Conservation (phyloP, 1,139 yeast genomes). For the Hansenula lynferdii region DNA sequence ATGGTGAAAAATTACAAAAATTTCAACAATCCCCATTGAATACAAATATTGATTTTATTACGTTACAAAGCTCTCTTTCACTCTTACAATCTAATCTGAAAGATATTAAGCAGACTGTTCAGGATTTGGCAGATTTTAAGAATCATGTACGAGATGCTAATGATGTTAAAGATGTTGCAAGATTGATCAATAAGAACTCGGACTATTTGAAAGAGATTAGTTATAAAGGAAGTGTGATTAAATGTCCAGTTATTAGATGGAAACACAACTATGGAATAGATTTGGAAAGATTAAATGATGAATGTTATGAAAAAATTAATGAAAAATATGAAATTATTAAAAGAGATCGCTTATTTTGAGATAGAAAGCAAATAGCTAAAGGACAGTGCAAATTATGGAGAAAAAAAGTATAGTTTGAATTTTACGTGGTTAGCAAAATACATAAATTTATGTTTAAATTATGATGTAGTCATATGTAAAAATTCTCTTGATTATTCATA, state of each 20-base stretch:
- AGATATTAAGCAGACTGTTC: slow-evolving; percentile 14
- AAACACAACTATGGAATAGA: slow-evolving; percentile 17
- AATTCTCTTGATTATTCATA: slow-evolving; percentile 13
- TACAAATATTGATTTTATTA: slow-evolving; percentile 26
- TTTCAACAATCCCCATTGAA: slow-evolving; percentile 24
- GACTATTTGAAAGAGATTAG: slow-evolving; percentile 20
- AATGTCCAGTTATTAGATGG: slow-evolving; percentile 22
- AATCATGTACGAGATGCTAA: slow-evolving; percentile 11
- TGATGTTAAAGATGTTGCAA: slow-evolving; percentile 12
- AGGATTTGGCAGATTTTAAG: slow-evolving; percentile 16
- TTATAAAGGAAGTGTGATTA: slow-evolving; percentile 19
- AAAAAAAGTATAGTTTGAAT: not conserved
- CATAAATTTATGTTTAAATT: not conserved
- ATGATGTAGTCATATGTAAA: no score
- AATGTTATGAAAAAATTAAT: slow-evolving; percentile 13
- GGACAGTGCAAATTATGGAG: not conserved
- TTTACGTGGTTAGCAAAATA: not conserved
- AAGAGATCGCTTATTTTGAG: slow-evolving; percentile 16
- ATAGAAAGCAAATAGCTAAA: not conserved
- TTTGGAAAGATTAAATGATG: slow-evolving; percentile 7
- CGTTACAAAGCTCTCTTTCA: slow-evolving; percentile 18
- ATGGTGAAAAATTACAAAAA: slow-evolving; percentile 5
- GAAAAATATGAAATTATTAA: slow-evolving; percentile 21
- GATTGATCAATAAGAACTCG: slow-evolving; percentile 10
- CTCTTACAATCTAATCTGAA: slow-evolving; percentile 13